These are phyloP conservation scores for Dactylellina leptospora DNA, from an alignment of 2,329 filamentous ascomycete species.

Conservation along the genomic window DNA sequence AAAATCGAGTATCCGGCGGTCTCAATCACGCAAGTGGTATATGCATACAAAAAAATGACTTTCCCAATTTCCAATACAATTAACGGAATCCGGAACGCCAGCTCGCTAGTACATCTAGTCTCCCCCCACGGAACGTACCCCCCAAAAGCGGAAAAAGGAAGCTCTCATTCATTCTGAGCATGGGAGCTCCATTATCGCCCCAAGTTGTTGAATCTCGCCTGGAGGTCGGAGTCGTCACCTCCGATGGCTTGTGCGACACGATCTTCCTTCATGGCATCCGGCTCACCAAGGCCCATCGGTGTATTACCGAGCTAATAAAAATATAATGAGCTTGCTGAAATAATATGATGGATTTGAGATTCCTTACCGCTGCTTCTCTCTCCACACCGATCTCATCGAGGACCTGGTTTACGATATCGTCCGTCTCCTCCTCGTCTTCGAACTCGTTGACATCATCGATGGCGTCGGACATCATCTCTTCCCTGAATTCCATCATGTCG, in stretches of 20 bases:
- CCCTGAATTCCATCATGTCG: slow-evolving; percentile 98
- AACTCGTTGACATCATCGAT: slow-evolving; percentile 96
- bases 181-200: slow-evolving; percentile 61
- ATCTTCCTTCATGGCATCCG: slow-evolving; percentile 73
- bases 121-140: slow-evolving; percentile 26
- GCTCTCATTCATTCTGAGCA: neutral
- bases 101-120: slow-evolving; percentile 44
- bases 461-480: slow-evolving; percentile 99
- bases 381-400: slow-evolving; percentile 97
- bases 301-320: slow-evolving; percentile 82
- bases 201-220: slow-evolving; percentile 89
- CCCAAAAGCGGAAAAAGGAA: slow-evolving; percentile 18
- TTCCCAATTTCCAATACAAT: slow-evolving; percentile 39
- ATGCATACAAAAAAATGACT: slow-evolving; percentile 6
- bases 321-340: slow-evolving; percentile 27
- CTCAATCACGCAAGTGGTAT: slow-evolving; percentile 10
- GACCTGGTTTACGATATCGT: slow-evolving; percentile 96
- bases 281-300: slow-evolving; percentile 79
- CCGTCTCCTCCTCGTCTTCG: slow-evolving; percentile 87
- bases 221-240: slow-evolving; percentile 79
- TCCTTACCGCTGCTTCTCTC: slow-evolving; percentile 82
- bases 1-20: neutral
- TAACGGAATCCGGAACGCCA: slow-evolving; percentile 40
- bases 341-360: slow-evolving; percentile 31
- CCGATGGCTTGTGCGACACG: slow-evolving; percentile 85